Conservation (phyloP, 169 alveolate genomes). For the Cryptosporidium ubiquitum region DNA sequence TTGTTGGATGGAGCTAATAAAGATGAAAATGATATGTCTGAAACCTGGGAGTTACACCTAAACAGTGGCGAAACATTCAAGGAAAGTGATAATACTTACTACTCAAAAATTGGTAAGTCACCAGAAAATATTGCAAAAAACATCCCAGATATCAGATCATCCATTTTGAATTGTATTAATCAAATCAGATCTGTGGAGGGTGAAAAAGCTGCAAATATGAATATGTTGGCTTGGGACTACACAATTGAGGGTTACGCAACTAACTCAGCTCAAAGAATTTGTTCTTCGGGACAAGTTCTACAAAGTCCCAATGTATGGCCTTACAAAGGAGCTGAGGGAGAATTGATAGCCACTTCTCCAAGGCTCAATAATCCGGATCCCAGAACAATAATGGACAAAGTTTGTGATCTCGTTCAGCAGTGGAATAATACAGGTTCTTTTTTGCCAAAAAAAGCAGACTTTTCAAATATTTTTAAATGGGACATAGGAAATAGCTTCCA, state of each 20-base stretch:
- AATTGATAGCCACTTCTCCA: conserved; percentile 62
- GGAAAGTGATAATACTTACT: conserved; percentile 23
- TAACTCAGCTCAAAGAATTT: conserved; percentile 43
- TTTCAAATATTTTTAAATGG: conserved; percentile 46
- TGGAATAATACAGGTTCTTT: conserved; percentile 68
- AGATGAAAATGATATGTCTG: conserved; percentile 12
- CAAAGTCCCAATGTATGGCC: conserved; percentile 65
- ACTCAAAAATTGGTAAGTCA: not conserved
- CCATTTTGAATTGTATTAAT: conserved; percentile 51
- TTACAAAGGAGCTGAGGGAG: conserved; percentile 63
- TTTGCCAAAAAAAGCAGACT: conserved; percentile 54
- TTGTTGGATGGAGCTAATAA: not conserved
- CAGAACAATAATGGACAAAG: conserved; percentile 35
- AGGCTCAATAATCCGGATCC: conserved; percentile 35
- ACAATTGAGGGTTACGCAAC: conserved; percentile 74
- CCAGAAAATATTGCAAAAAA: conserved; percentile 54
- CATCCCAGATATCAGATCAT: conserved; percentile 58
- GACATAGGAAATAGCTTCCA: conserved; percentile 49
- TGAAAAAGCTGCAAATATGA: conserved; percentile 73
- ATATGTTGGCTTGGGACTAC: conserved; percentile 72
- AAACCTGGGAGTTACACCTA: conserved; percentile 44
- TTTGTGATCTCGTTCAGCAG: conserved; percentile 57
- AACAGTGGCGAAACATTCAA: conserved; percentile 26
- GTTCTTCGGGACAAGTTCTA: conserved; percentile 46
- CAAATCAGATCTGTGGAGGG: conserved; percentile 64